These are phyloP conservation scores for Cladosporium velox DNA, from an alignment of 2,329 filamentous ascomycete species.

Conservation along the genomic window DNA sequence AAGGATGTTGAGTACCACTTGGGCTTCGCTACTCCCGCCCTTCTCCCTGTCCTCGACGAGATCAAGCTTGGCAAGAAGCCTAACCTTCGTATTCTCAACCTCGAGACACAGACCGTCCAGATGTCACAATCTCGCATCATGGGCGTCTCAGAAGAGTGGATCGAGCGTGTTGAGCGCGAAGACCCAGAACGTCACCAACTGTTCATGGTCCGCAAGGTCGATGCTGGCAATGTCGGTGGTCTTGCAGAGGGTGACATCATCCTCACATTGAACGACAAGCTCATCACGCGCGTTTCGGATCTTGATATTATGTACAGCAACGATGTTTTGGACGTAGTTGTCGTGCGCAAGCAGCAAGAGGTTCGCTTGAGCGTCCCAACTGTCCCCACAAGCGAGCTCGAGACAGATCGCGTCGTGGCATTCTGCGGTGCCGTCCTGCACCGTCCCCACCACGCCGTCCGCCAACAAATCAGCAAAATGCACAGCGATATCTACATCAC, in stretches of 20 bases:
- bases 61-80: constrained; percentile 80
- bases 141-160: constrained; percentile 96
- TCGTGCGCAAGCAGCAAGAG: constrained; percentile 83
- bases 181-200: constrained; percentile 93
- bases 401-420: constrained; percentile 86
- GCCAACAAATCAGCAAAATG: constrained; percentile 94
- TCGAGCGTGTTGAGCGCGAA: constrained; percentile 80
- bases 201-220: constrained; percentile 95
- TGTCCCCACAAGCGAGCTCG: constrained; percentile 83
- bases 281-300: constrained; percentile 90
- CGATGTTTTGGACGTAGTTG: constrained; percentile 76
- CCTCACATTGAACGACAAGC: constrained; percentile 83
- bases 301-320: constrained; percentile 96
- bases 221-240: constrained; percentile 62
- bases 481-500: constrained; percentile 97
- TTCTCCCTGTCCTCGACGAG: constrained; percentile 84
- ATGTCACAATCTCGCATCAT: constrained; percentile 97
- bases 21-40: constrained; percentile 81
- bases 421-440: constrained; percentile 96
- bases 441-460: constrained; percentile 89
- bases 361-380: constrained; percentile 77
- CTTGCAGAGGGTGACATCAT: constrained; percentile 91
- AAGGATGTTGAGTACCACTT: constrained; percentile 97
- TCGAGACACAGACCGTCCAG: constrained; percentile 91
- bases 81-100: constrained; percentile 83